Evolutionary conservation across 805 yeast species (phyloP).

Genomic region (Candida ipomoeae): DNA sequence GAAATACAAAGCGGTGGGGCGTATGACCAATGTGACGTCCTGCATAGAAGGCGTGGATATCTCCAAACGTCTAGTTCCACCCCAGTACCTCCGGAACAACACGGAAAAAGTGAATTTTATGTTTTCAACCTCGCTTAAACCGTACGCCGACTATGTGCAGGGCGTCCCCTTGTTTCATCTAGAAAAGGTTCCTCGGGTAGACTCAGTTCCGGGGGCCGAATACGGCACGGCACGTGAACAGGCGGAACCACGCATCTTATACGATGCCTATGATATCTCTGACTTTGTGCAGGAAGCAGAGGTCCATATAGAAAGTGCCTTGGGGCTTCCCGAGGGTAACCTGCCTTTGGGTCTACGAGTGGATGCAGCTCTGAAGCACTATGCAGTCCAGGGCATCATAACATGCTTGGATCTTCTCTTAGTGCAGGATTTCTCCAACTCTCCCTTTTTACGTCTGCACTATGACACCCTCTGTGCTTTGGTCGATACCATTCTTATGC

Average conservation of each 20-base stretch:
- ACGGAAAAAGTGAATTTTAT: slow-evolving; percentile 10
- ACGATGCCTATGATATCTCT: slow-evolving; percentile 10
- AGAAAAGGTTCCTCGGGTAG: slow-evolving; percentile 2
- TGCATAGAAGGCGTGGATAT: slow-evolving; percentile 12
- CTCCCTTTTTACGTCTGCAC: background rate
- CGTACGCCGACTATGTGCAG: slow-evolving; percentile 12
- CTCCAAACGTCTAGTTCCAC: slow-evolving; percentile 10
- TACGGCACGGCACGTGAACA: slow-evolving; percentile 14
- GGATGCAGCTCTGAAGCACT: slow-evolving; percentile 15
- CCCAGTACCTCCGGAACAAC: slow-evolving; percentile 7
- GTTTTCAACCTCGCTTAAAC: slow-evolving; percentile 16
- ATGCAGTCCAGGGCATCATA: slow-evolving; percentile 12
- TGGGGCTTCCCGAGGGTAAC: slow-evolving; percentile 8
- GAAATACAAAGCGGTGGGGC: slow-evolving; percentile 4
- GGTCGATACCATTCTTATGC: slow-evolving; percentile 11
- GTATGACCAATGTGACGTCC: slow-evolving; percentile 5
- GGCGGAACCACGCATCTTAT: background rate
- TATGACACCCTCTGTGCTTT: slow-evolving; percentile 5
- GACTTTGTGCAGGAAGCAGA: slow-evolving; percentile 6
- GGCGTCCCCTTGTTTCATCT: slow-evolving; percentile 14
- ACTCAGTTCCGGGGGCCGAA: slow-evolving; percentile 5
- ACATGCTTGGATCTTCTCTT: slow-evolving; percentile 10
- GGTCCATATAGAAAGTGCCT: background rate
- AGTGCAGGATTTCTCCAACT: background rate
- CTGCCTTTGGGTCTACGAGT: slow-evolving; percentile 8